phyloP scores from a whole-genome alignment of 169 alveolate species.

The Plasmodium vinckei region DNA sequence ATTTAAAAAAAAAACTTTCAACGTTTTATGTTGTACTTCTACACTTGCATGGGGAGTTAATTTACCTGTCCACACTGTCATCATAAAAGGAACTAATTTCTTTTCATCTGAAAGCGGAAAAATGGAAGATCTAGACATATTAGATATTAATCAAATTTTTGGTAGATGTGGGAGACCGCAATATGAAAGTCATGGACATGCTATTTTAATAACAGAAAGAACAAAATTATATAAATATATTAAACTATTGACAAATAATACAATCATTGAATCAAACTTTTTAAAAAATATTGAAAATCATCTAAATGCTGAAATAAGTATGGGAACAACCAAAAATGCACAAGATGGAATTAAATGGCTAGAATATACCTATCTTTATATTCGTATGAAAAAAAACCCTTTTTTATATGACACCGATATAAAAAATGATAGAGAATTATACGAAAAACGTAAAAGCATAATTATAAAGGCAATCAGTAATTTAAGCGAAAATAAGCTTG shows the following conservation, averaged over 20 bases:
- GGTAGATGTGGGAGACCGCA: slow-evolving; percentile 99
- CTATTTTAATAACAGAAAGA: slow-evolving; percentile 83
- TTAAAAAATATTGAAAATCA: slow-evolving; percentile 84
- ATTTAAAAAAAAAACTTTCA: slow-evolving; percentile 95
- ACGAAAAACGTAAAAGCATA: slow-evolving; percentile 74
- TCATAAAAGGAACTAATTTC: slow-evolving; percentile 99
- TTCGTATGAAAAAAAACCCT: slow-evolving; percentile 92
- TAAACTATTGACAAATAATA: slow-evolving; percentile 81
- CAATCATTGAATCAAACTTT: slow-evolving; percentile 83
- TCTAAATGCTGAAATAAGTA: slow-evolving; percentile 97
- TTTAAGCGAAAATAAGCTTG: slow-evolving; percentile 81
- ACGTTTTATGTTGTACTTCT: slow-evolving; percentile 98
- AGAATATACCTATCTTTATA: slow-evolving; percentile 93
- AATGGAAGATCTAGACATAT: slow-evolving; percentile 96
- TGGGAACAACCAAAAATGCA: slow-evolving; percentile 92
- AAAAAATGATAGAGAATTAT: slow-evolving; percentile 75
- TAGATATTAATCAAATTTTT: slow-evolving; percentile 99
- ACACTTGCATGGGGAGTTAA: slow-evolving; percentile 99
- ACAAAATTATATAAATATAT: slow-evolving; percentile 80
- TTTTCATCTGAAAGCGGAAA: slow-evolving; percentile 97
- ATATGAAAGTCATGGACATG: slow-evolving; percentile 98
- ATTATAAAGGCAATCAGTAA: slow-evolving; percentile 80
- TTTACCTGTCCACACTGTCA: slow-evolving; percentile 99
- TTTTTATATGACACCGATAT: slow-evolving; percentile 89
- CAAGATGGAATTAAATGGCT: slow-evolving; percentile 96